These are phyloP conservation scores for Vigna mungo DNA, from an alignment of 306 rosid species.

Conservation along the genomic window DNA sequence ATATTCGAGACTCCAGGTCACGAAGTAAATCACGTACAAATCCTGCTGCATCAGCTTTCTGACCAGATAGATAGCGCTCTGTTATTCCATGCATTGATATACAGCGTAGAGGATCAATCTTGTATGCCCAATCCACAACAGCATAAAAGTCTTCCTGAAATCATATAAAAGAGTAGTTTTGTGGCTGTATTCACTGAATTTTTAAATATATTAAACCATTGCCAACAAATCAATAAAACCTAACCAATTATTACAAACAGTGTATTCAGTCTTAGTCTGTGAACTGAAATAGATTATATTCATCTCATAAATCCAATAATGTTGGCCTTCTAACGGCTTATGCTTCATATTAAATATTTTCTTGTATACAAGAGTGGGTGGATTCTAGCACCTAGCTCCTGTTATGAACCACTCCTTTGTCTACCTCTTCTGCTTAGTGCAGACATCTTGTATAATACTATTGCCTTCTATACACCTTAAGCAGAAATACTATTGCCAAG, in stretches of 20 bases:
- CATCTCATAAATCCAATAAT: too few relatives aligned
- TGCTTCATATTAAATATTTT: too few relatives aligned
- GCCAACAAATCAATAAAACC: conserved; percentile 26
- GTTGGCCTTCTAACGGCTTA: too few relatives aligned
- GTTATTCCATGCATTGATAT: conserved; percentile 99
- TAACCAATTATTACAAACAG: conserved; percentile 17
- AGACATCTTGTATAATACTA: background rate
- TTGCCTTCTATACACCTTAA: background rate
- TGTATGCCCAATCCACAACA: conserved; percentile 99
- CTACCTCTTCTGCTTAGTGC: background rate
- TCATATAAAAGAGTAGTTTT: conserved; percentile 40
- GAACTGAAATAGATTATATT: background rate
- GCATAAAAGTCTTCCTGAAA: conserved; percentile 98
- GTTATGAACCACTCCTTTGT: conserved; percentile 9
- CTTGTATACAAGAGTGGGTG: too few relatives aligned
- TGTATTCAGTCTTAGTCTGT: background rate
- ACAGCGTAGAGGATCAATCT: conserved; percentile 98
- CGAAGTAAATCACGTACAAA: conserved; percentile 98
- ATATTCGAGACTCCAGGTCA: conserved; percentile 87
- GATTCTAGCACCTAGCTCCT: conserved; percentile 35
- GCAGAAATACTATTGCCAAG: background rate
- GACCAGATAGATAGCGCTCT: conserved; percentile 97
- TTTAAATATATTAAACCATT: conserved; percentile 28
- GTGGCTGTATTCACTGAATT: conserved; percentile 26
- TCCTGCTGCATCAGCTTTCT: conserved; percentile 99